Evolutionary conservation across 192 early-diverging fungal species (phyloP), one percentile per base, ranked within the genome.

Genomic region (Coemansia sp.): DNA sequence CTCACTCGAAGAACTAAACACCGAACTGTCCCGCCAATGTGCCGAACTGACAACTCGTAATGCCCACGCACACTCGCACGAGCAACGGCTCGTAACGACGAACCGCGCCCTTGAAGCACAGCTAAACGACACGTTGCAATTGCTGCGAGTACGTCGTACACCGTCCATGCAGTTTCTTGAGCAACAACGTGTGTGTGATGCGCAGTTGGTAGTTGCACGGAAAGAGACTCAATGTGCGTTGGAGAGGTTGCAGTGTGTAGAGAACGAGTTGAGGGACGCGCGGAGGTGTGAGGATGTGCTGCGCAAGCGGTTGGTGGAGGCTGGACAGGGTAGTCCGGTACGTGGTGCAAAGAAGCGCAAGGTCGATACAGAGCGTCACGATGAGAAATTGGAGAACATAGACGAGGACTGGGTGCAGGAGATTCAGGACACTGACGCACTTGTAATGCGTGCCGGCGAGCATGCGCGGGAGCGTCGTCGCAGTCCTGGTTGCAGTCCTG

Each of bases 91-190:
- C 16, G 37, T 62, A 0, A 58, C 56, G 43, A 65, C 62, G 24
- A 68, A 62, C 19, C 32, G 62, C n/a, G 66, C 62, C 8, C 32
- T 71, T 8, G 65, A 71, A 26, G 75, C 65, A 1, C 65, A 69
- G 4, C 50, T 78, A 9, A 24, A 49, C 11, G 62, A 65, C 22
- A 59, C 55, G 3, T 56, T 66, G 1, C 61, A 45, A 13, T 45
- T 55, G 43, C 43, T 68, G 10, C 11, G 22, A 7, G 61, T 47
- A n/a, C 79, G 68, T 10, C 64, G 69, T 62, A 76, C 68, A 12
- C 48, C 59, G 20, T 62, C 69, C 5, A 26, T 61, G 2, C 19
- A 47, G 20, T 43, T 49, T n/a, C 47, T 49, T 5, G 38, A 23
- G 59, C 23, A 61, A 62, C 32, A 49, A 19, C 47, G 47, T 0